Conservation (phyloP, 495 filamentous ascomycete genomes). For the Neurospora sp. region DNA sequence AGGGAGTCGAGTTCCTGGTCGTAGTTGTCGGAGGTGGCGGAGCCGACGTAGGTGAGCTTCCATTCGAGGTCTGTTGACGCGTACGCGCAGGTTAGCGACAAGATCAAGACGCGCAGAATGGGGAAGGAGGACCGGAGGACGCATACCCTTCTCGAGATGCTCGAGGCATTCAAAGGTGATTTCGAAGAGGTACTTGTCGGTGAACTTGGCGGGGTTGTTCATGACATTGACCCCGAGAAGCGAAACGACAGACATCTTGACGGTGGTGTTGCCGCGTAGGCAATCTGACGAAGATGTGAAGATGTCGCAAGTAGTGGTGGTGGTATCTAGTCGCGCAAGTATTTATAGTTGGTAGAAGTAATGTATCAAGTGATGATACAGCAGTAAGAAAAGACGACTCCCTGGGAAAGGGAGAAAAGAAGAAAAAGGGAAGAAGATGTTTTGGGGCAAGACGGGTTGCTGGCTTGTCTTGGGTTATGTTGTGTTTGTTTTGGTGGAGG, state of each 20-base stretch:
- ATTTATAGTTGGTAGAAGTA: not conserved
- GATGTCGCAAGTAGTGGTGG: not conserved
- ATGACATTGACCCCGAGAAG: slow-evolving; percentile 87
- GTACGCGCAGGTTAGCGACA: not conserved
- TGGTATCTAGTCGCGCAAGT: not conserved
- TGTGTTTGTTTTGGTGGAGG: not conserved
- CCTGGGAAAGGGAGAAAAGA: not conserved
- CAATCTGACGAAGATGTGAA: not conserved
- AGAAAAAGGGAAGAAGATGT: not conserved
- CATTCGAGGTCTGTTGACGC: slow-evolving; percentile 81
- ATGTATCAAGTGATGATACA: not conserved
- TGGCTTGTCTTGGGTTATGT: not conserved
- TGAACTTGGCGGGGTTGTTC: slow-evolving; percentile 93
- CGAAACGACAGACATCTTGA: slow-evolving; percentile 90
- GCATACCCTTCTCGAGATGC: slow-evolving; percentile 71
- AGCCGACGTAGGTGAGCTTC: slow-evolving; percentile 98
- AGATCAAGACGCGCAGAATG: not conserved
- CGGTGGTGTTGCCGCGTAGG: slow-evolving; percentile 2
- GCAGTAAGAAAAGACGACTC: not conserved
- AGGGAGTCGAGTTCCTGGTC: slow-evolving; percentile 97
- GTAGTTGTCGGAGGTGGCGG: slow-evolving; percentile 93
- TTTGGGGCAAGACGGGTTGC: not conserved
- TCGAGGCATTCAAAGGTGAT: slow-evolving; percentile 98
- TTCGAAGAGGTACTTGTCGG: slow-evolving; percentile 84
- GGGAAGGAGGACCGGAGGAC: not conserved